Percentiles rank a stretch among this genome's conserved stretches.
Conservation (phyloP, 1,139 yeast genomes). For the Komagataea norvegica region DNA sequence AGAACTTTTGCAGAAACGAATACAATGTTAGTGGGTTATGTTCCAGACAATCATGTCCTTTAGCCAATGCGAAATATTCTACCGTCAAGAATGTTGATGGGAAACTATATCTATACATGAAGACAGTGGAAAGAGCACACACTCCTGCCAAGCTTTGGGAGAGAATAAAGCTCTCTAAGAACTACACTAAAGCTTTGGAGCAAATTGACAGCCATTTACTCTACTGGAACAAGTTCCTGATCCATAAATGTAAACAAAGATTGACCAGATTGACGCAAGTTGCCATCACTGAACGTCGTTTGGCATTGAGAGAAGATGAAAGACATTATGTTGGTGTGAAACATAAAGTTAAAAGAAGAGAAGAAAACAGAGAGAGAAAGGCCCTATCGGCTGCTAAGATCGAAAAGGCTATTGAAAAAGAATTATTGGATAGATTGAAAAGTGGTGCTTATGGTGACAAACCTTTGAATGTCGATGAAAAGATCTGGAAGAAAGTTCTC, state of each 20-base stretch:
- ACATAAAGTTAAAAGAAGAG: conserved; percentile 92
- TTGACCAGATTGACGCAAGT: conserved; percentile 92
- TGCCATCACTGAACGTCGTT: conserved; percentile 90
- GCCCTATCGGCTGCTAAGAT: conserved; percentile 95
- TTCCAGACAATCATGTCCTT: conserved; percentile 88
- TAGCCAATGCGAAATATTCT: conserved; percentile 94
- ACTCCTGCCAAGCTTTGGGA: conserved; percentile 94
- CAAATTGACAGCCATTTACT: conserved; percentile 84
- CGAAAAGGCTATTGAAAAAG: conserved; percentile 94
- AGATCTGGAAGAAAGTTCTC: conserved; percentile 90
- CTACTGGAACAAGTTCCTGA: conserved; percentile 89
- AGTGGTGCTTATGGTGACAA: conserved; percentile 98
- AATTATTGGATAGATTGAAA: conserved; percentile 86
- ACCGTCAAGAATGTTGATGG: conserved; percentile 91
- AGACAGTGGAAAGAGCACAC: conserved; percentile 96
- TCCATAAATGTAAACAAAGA: conserved; percentile 94
- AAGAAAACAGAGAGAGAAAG: conserved; percentile 89
- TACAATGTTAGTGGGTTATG: conserved; percentile 90
- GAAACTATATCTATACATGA: conserved; percentile 84
- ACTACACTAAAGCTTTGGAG: conserved; percentile 78
- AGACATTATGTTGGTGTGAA: conserved; percentile 89
- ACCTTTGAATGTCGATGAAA: conserved; percentile 93
- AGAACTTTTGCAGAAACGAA: conserved; percentile 82
- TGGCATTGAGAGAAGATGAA: conserved; percentile 87
- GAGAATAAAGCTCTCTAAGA: conserved; percentile 80